phyloP scores from a whole-genome alignment of 1,284 basidiomycete genomes.

The Gomphus bonarii region DNA sequence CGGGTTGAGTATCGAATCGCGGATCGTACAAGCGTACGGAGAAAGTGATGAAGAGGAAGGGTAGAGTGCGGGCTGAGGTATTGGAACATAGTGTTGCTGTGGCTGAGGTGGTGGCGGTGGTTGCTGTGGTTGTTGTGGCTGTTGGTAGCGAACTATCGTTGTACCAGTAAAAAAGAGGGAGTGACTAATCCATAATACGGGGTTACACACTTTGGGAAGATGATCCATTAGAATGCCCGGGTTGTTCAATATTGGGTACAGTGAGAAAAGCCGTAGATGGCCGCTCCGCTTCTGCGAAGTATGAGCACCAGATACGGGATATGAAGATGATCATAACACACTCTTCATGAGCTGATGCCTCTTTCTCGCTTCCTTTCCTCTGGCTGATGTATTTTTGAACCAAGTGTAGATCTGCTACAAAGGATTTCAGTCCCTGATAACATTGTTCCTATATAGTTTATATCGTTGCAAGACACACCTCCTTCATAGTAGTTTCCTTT shows the following conservation, averaged over 20 bases:
- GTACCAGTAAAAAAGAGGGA: not conserved
- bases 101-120: slow-evolving; percentile 23
- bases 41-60: not conserved
- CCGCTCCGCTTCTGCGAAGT: slow-evolving; percentile 19
- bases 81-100: not conserved
- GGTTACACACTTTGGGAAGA: not conserved
- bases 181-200: not conserved
- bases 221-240: slow-evolving; percentile 1
- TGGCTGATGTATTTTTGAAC: slow-evolving; percentile 56
- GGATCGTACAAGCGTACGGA: slow-evolving; percentile 5
- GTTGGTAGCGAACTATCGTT: slow-evolving; percentile 9
- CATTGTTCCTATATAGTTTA: not conserved
- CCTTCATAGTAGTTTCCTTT: slow-evolving; percentile 43
- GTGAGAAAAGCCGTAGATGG: slow-evolving; percentile 36
- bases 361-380: slow-evolving; percentile 43
- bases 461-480: slow-evolving; percentile 25
- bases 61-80: slow-evolving; percentile 3
- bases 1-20: slow-evolving; percentile 7
- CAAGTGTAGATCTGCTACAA: slow-evolving; percentile 54
- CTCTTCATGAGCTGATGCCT: slow-evolving; percentile 14
- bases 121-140: slow-evolving; percentile 8
- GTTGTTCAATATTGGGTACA: slow-evolving; percentile 28
- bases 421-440: not conserved
- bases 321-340: slow-evolving; percentile 11
- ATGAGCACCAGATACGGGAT: slow-evolving; percentile 12